A percentile compares a stretch with the other conserved stretches of the same genome.
phyloP scores from a whole-genome alignment of 2,329 filamentous ascomycete species.

The Trichoderma simmonsii region DNA sequence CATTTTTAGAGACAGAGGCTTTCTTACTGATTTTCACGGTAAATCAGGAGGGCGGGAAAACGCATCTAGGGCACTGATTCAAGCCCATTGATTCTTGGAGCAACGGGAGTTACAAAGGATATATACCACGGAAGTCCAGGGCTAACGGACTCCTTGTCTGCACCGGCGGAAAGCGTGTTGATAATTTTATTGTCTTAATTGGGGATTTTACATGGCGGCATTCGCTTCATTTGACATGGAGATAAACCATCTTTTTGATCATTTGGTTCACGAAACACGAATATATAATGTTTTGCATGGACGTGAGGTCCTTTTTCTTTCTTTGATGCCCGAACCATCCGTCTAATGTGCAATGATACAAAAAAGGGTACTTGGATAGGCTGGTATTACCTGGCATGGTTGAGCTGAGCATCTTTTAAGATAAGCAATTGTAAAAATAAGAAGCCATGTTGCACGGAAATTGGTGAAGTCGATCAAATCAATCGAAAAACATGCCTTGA shows the following conservation, averaged over 20 bases:
- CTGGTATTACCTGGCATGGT: not conserved
- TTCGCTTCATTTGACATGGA: not conserved
- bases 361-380: not conserved
- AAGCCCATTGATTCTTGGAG: not conserved
- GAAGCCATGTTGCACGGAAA: not conserved
- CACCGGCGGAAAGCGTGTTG: not conserved
- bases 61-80: not conserved
- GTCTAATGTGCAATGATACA: not conserved
- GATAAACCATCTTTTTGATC: not conserved
- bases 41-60: not conserved
- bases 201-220: not conserved
- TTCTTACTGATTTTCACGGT: not conserved
- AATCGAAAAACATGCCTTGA: not conserved
- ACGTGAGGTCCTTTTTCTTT: not conserved
- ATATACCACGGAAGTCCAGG: conserved; percentile 8
- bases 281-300: not conserved
- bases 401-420: not conserved
- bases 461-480: not conserved
- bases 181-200: not conserved
- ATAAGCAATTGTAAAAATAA: not conserved
- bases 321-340: not conserved
- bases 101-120: conserved; percentile 10
- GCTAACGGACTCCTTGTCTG: not conserved
- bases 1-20: not conserved
- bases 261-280: not conserved